Evolutionary conservation across 2,329 filamentous ascomycete species (phyloP).

Genomic region (Metarhizium guizhouense): DNA sequence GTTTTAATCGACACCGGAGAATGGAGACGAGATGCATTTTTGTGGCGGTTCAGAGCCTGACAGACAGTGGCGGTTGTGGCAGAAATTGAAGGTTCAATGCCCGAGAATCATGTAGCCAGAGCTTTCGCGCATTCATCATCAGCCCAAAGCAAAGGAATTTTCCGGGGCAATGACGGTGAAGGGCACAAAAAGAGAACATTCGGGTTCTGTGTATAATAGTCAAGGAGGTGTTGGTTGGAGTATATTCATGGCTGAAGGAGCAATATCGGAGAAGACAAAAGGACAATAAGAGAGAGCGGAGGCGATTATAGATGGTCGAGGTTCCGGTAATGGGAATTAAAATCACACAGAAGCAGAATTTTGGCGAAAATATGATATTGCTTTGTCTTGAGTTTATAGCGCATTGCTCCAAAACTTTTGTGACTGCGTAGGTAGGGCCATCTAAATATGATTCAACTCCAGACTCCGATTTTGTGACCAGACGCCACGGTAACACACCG

Average conservation of each 20-base stretch:
- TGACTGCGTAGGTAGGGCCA: not conserved
- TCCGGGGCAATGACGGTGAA: not conserved
- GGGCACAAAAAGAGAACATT: not conserved
- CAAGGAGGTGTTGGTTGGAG: not conserved
- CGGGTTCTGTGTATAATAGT: not conserved
- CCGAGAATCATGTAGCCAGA: not conserved
- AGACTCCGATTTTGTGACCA: not conserved
- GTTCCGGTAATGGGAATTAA: not conserved
- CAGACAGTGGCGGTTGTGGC: not conserved
- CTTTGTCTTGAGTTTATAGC: not conserved
- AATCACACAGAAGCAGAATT: not conserved
- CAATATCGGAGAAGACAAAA: not conserved
- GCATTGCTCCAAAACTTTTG: not conserved
- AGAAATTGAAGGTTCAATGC: not conserved
- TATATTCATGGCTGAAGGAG: not conserved
- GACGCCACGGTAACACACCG: not conserved
- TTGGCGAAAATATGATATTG: too few relatives aligned
- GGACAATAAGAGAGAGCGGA: not conserved
- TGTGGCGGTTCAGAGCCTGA: not conserved
- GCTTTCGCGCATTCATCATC: not conserved
- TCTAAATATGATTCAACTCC: not conserved
- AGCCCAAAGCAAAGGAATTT: not conserved
- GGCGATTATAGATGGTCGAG: not conserved
- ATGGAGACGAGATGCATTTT: not conserved
- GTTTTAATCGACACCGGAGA: not conserved